Base-by-base conservation (phyloP, 2,329 filamentous ascomycete genomes). In the Intubia oerlemansii region DNA sequence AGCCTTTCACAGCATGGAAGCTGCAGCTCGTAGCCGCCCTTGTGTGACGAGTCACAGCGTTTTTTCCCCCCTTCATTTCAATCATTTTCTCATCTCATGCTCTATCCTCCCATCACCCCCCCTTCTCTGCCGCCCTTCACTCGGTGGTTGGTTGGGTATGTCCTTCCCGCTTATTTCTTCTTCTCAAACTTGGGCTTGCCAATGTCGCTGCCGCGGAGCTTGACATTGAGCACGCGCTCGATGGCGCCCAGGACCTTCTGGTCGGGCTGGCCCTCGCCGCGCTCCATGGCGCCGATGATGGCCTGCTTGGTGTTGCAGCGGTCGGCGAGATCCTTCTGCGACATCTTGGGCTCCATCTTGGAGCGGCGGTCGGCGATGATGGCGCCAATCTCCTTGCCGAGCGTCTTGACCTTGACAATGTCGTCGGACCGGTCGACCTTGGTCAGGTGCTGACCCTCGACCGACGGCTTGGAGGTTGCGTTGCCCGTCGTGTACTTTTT, bases 341-440 rank as follows among this genome's bases (percentile, higher is more conserved):
- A 90, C 80, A 95, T 85, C 59, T 91, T 88, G 53, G 84, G 82
- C 53, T 77, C 77, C 49, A 80, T 73, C 48, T 75, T 69, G 48
- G 70, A 71, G 39, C 88, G 78, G 32, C 77, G 68, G 45, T 74
- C 66, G 44, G 70, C 65, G 56, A 95, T 93, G 39, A 75, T 78
- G 40, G 79, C 69, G 44, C 78, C 81, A 39, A 95, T 80, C 32
- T 66, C 62, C 45, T 65, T 62, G 48, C 82, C 81, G 34, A 93
- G 62, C 26, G 81, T 90, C 59, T 91, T 91, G 47, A 82, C 84
- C 61, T 92, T 92, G 56, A 95, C 75, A 56, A 93, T 92, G 50
- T 93, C 88, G 61, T 95, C 84, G 49, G 72, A 74, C 42, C 85
- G 84, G 63, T 95, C 88, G 52, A 98, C 84, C 62, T 95, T 93